Evolutionary conservation across 352 stramenopile genomes (phyloP).

Genomic region (Pythium dissimile): DNA sequence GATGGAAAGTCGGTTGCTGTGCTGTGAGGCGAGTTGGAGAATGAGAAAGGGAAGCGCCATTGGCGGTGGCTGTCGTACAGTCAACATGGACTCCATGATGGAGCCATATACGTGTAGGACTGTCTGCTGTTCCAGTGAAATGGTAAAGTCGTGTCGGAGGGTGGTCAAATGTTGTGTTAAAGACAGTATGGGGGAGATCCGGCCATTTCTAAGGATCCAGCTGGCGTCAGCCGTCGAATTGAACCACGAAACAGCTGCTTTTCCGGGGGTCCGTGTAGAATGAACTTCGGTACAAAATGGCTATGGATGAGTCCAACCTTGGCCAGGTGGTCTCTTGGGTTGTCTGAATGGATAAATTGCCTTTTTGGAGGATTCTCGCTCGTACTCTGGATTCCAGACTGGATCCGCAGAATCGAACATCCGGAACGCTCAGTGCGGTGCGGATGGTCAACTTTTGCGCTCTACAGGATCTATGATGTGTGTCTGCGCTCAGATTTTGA

Average conservation of each 20-base stretch:
- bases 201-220: background rate
- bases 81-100: no score
- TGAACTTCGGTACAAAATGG: background rate
- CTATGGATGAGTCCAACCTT: no score
- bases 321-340: no score
- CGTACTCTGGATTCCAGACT: no score
- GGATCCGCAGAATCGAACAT: no score
- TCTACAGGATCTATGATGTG: no score
- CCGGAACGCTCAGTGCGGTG: no score
- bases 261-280: constrained; percentile 1
- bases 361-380: no score
- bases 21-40: constrained; percentile 5
- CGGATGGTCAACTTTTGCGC: no score
- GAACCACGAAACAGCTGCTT: background rate
- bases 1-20: background rate
- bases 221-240: background rate
- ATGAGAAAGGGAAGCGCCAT: background rate
- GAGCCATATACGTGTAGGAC: no score
- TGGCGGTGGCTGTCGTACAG: background rate
- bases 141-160: background rate
- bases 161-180: background rate
- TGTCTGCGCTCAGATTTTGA: no score
- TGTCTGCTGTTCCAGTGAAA: background rate
- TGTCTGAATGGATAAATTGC: no score
- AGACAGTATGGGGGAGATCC: background rate